phyloP scores from a whole-genome alignment of 495 filamentous ascomycete genomes.

The Evernia prunastri region DNA sequence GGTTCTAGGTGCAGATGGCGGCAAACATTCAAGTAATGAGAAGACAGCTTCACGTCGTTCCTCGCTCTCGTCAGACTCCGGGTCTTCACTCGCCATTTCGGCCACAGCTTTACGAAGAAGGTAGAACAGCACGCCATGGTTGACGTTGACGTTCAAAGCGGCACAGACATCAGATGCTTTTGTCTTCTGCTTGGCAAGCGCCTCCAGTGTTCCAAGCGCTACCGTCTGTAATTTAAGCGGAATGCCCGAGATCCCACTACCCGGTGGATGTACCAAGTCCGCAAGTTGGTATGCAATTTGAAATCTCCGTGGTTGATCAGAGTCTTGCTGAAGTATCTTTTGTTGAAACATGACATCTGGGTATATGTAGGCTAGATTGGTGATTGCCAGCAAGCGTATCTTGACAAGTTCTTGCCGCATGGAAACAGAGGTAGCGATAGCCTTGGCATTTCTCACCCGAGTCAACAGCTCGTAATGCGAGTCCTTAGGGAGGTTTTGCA shows the following conservation, averaged over 20 bases:
- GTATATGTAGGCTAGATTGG: constrained; percentile 86
- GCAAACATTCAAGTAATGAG: constrained; percentile 68
- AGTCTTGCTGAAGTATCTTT: constrained; percentile 79
- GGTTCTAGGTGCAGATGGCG: constrained; percentile 60
- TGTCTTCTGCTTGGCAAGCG: constrained; percentile 66
- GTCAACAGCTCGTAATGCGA: constrained; percentile 81
- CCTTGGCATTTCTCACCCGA: constrained; percentile 72
- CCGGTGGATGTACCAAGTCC: constrained; percentile 73
- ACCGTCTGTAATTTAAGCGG: constrained; percentile 76
- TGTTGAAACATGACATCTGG: constrained; percentile 71
- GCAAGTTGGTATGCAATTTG: constrained; percentile 89
- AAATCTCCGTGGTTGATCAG: constrained; percentile 81
- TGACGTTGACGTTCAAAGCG: constrained; percentile 86
- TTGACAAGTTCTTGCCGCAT: constrained; percentile 70
- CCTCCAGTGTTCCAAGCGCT: constrained; percentile 72
- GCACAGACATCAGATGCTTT: constrained; percentile 75
- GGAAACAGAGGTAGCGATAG: constrained; percentile 56
- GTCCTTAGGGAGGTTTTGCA: constrained; percentile 62
- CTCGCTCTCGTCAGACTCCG: constrained; percentile 54
- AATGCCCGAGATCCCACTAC: constrained; percentile 57
- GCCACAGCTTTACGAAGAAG: constrained; percentile 83
- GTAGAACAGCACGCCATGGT: constrained; percentile 94
- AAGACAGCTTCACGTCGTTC: constrained; percentile 89
- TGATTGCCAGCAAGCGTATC: constrained; percentile 78
- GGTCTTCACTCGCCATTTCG: constrained; percentile 59